Conservation (phyloP, 345 rosid species). For the Melaleuca quinquenervia region DNA sequence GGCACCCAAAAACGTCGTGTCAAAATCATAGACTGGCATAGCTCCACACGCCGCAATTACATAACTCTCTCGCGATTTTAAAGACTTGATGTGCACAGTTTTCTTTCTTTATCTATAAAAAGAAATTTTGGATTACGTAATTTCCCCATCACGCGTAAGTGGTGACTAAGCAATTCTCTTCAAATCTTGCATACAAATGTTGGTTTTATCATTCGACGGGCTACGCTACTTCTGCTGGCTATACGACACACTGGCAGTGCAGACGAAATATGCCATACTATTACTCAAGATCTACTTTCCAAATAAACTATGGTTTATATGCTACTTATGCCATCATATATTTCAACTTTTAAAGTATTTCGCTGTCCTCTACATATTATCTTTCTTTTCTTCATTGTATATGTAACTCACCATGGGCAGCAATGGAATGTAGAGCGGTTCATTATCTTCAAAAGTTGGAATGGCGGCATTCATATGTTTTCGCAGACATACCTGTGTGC, state of each 20-base stretch:
- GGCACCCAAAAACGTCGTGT: not conserved
- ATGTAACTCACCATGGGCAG: too few species aligned
- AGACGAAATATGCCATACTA: not conserved
- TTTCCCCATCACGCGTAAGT: not conserved
- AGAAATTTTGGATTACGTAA: not conserved
- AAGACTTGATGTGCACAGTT: not conserved
- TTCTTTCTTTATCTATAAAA: not conserved
- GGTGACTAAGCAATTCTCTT: not conserved
- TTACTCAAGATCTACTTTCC: not conserved
- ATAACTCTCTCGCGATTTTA: not conserved
- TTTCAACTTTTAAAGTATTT: not conserved
- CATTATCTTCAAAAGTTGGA: too few species aligned
- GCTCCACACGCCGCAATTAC: accelerated
- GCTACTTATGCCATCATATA: too few species aligned
- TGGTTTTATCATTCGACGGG: not conserved
- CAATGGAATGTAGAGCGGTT: too few species aligned
- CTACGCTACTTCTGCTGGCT: not conserved
- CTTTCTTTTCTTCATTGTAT: not conserved
- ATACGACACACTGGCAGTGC: not conserved
- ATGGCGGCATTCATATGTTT: too few species aligned
- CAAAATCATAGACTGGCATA: not conserved
- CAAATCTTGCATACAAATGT: not conserved
- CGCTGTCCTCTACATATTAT: not conserved
- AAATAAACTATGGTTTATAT: too few species aligned
- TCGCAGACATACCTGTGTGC: not conserved